Conservation (phyloP, 1,139 yeast genomes). For the Lodderomyces orthopsilosis region DNA sequence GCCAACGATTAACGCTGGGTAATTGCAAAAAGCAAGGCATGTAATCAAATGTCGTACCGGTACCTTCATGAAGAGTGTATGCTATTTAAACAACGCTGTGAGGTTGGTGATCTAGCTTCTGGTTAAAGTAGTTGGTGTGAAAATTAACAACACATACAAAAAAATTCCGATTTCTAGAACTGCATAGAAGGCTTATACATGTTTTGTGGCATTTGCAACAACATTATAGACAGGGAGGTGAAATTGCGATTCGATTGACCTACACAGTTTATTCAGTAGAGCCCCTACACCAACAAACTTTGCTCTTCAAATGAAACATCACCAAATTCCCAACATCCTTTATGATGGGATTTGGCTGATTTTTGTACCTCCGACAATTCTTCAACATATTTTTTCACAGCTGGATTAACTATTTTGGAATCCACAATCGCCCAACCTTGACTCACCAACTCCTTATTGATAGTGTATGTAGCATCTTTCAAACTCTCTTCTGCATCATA, state of each 20-base stretch:
- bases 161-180: not conserved
- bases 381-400: constrained; percentile 35
- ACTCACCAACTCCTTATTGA: constrained; percentile 60
- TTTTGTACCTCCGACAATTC: constrained; percentile 43
- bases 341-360: constrained; percentile 50
- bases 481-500: constrained; percentile 62
- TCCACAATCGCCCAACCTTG: constrained; percentile 69
- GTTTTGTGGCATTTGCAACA: not conserved
- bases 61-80: constrained; percentile 4
- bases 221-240: not conserved
- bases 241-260: too few relatives aligned
- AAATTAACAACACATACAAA: not conserved
- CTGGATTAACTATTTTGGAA: constrained; percentile 29
- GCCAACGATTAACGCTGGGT: constrained; percentile 2
- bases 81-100: not conserved
- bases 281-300: constrained; percentile 14
- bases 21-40: constrained; percentile 1
- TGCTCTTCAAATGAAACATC: constrained; percentile 67
- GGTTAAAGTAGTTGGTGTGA: not conserved
- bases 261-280: not conserved
- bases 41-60: constrained; percentile 5
- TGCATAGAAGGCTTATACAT: not conserved
- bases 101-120: not conserved
- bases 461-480: constrained; percentile 55
- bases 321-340: constrained; percentile 83